Evolutionary conservation across 805 yeast species (phyloP), one percentile per base, ranked within the genome.

Genomic region (Kodamaea laetipori): DNA sequence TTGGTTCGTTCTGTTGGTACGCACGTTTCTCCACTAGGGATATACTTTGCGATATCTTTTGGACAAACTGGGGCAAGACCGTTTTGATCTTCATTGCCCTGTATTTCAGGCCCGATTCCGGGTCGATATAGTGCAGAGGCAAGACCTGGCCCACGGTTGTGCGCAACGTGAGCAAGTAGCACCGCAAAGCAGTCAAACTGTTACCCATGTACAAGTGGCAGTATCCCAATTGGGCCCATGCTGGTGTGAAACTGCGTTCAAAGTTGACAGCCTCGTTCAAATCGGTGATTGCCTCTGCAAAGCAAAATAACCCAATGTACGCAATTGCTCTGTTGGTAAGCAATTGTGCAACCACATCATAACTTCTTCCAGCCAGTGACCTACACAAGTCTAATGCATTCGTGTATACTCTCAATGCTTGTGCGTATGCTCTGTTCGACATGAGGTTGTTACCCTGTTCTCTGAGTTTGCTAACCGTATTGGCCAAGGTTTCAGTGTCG

Each of bases 151-250:
- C 74, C 1, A 55, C 52, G 12, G 55, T 34, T 4, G 63, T 44
- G 36, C 56, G 56, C 15, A 69, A 53, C 1, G 73, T 66, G 19
- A 55, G 53, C 10, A 60, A 52, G 49, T 69, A 69, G 46, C 69
- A 63, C 38, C 55, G 52, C 34, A 69, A 52, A 2, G 72, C 63
- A 7, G 61, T 37, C 18, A 68, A 47, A 36, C 67, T 61, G 27
- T 52, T 51, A 3, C 74, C 74, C 67, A 69, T 61, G 50, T 67
- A 69, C 27, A 70, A 52, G 34, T 69, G 71, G 49, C 72, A 69
- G 54, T 68, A 70, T 3, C 72, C 74, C 46, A 70, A 55, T 52
- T 70, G 75, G 13, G 67, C 55, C 75, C 75, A 70, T 5, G 73
- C 75, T 2, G 74, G 69, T 4, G 69, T 60, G 47, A 63, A 67